Evolutionary conservation across 768 basidiomycete genomes (phyloP).

Genomic region (Auriscalpium vulgare): DNA sequence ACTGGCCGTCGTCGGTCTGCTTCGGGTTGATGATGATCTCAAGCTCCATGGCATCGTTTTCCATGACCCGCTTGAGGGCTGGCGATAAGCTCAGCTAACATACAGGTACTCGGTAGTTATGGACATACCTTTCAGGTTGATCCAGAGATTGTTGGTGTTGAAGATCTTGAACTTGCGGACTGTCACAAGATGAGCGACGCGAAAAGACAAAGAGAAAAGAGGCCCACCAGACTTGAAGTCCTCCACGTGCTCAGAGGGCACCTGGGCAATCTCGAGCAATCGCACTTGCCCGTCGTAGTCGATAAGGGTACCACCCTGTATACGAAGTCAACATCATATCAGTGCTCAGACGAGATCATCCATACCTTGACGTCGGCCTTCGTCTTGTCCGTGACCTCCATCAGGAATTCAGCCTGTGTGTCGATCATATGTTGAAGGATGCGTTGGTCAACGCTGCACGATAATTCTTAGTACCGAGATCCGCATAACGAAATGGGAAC

Average conservation of each 20-base stretch:
- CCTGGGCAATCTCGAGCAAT: slow-evolving; percentile 90
- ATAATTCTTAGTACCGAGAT: not conserved
- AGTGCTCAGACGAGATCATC: not conserved
- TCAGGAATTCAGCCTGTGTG: slow-evolving; percentile 75
- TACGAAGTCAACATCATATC: not conserved
- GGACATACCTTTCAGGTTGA: slow-evolving; percentile 60
- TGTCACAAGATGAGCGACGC: slow-evolving; percentile 17
- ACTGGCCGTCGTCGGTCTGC: slow-evolving; percentile 75
- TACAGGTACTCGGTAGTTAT: not conserved
- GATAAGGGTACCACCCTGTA: slow-evolving; percentile 76
- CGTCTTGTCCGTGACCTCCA: slow-evolving; percentile 97
- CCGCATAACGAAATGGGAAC: slow-evolving; percentile 19
- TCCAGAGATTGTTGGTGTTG: slow-evolving; percentile 81
- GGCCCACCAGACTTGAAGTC: slow-evolving; percentile 78
- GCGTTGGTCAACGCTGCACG: slow-evolving; percentile 25
- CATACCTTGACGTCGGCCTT: slow-evolving; percentile 66
- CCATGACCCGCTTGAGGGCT: slow-evolving; percentile 90
- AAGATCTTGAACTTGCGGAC: slow-evolving; percentile 92
- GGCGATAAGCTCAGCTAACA: slow-evolving; percentile 4
- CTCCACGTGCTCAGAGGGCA: slow-evolving; percentile 86
- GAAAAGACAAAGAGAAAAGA: not conserved
- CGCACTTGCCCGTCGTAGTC: slow-evolving; percentile 87
- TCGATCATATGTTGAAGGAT: slow-evolving; percentile 86
- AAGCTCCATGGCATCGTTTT: slow-evolving; percentile 76
- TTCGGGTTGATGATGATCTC: slow-evolving; percentile 96